Evolutionary conservation across 345 rosid genomes (phyloP).

Genomic region (Eucalyptus tenuipes): DNA sequence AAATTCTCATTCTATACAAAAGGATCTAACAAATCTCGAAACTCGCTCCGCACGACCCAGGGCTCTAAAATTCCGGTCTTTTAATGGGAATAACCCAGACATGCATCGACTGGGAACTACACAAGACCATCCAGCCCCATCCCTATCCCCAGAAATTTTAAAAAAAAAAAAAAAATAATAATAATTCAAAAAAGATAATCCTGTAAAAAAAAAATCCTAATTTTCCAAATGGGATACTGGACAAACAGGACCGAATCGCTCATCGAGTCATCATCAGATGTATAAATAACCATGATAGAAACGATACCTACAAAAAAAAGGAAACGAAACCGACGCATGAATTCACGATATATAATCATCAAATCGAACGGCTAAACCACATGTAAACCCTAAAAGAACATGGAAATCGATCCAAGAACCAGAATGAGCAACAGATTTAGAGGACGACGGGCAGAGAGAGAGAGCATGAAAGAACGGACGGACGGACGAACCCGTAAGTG

Average conservation of each 20-base stretch:
- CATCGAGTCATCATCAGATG: conserved; percentile 5
- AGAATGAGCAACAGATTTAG: neutral
- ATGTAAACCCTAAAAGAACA: neutral
- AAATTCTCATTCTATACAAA: neutral
- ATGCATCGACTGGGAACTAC: neutral
- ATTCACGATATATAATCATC: neutral
- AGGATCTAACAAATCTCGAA: neutral
- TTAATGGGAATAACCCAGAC: neutral
- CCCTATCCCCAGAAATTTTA: neutral
- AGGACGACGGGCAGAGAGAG: neutral
- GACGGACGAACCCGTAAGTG: conserved; percentile 28
- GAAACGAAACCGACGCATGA: neutral
- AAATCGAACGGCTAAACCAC: neutral
- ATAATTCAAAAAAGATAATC: neutral
- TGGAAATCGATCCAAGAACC: neutral
- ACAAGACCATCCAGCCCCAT: neutral
- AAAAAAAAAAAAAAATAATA: neutral
- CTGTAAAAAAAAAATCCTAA: neutral
- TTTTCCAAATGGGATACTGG: neutral
- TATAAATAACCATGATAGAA: neutral
- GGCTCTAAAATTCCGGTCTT: neutral
- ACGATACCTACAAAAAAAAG: conserved; percentile 4
- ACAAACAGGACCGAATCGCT: neutral
- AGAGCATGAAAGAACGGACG: neutral
- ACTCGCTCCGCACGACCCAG: neutral